phyloP scores from a whole-genome alignment of 768 basidiomycete species.

The Flagelloscypha sp. region DNA sequence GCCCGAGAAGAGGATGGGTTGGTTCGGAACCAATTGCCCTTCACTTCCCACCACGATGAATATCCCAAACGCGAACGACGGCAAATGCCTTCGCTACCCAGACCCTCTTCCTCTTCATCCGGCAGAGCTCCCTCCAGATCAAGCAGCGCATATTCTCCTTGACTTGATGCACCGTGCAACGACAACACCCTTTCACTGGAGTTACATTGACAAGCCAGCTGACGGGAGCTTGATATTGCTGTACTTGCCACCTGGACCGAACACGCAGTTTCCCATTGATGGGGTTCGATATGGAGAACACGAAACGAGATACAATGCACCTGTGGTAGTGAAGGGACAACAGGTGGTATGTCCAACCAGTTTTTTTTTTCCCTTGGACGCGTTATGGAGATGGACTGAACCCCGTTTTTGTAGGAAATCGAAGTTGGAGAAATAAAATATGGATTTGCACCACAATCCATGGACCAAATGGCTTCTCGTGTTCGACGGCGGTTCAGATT shows the following conservation, averaged over 20 bases:
- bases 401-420: conserved; percentile 46
- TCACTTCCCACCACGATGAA: too few relatives aligned
- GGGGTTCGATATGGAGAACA: conserved; percentile 72
- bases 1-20: too few relatives aligned
- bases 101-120: conserved; percentile 54
- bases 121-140: conserved; percentile 45
- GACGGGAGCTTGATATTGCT: conserved; percentile 65
- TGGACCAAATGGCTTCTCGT: conserved; percentile 58
- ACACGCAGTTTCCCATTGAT: conserved; percentile 59
- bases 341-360: neutral
- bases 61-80: too few relatives aligned
- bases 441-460: conserved; percentile 65
- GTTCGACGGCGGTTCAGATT: conserved; percentile 66
- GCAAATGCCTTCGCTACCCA: conserved; percentile 64
- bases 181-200: conserved; percentile 59
- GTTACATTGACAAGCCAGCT: conserved; percentile 71
- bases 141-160: conserved; percentile 50
- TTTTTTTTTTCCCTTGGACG: conserved; percentile 1
- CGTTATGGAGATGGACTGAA: conserved; percentile 5
- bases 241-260: conserved; percentile 52
- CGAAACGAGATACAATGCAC: conserved; percentile 53
- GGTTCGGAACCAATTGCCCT: too few relatives aligned
- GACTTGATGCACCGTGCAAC: conserved; percentile 51
- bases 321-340: conserved; percentile 36
- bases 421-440: conserved; percentile 68